Evolutionary conservation across 2,329 filamentous ascomycete genomes (phyloP).

Genomic region (Stagonosporopsis cucurbitacearum): DNA sequence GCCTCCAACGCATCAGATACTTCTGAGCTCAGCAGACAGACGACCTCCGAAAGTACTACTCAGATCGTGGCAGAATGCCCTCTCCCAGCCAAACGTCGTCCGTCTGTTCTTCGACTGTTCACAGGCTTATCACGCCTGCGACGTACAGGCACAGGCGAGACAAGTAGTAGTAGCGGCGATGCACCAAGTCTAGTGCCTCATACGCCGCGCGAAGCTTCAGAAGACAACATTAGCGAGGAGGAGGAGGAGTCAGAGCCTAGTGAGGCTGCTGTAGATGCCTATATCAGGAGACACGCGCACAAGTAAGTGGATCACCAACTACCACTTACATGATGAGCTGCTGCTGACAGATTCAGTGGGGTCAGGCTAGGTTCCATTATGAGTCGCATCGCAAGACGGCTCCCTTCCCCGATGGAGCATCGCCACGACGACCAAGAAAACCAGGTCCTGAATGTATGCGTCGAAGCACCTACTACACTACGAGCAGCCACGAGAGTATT

Average conservation of each 20-base stretch:
- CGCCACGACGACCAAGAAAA: conserved; percentile 12
- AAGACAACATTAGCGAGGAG: neutral
- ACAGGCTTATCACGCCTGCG: conserved; percentile 30
- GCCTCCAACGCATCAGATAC: neutral
- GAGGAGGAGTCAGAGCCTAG: conserved; percentile 5
- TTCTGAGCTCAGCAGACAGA: conserved; percentile 17
- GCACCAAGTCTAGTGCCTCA: conserved; percentile 1
- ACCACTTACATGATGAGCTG: neutral
- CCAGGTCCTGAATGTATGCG: neutral
- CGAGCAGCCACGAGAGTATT: conserved; percentile 31
- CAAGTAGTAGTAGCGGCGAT: conserved; percentile 13
- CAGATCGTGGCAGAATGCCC: conserved; percentile 1
- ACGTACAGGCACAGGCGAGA: conserved; percentile 29
- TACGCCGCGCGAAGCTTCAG: conserved; percentile 1
- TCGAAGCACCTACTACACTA: conserved; percentile 27
- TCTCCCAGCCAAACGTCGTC: conserved; percentile 21
- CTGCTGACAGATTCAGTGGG: conserved; percentile 17
- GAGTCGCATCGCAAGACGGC: conserved; percentile 21
- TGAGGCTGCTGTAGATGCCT: conserved; percentile 22
- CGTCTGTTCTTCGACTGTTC: conserved; percentile 30
- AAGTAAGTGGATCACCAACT: conserved; percentile 17
- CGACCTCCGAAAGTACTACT: conserved; percentile 7
- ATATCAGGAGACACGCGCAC: conserved; percentile 21
- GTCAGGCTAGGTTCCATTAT: conserved; percentile 23
- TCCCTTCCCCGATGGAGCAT: conserved; percentile 26